Conservation (phyloP, 345 rosid genomes). For the Turritis glabra region DNA sequence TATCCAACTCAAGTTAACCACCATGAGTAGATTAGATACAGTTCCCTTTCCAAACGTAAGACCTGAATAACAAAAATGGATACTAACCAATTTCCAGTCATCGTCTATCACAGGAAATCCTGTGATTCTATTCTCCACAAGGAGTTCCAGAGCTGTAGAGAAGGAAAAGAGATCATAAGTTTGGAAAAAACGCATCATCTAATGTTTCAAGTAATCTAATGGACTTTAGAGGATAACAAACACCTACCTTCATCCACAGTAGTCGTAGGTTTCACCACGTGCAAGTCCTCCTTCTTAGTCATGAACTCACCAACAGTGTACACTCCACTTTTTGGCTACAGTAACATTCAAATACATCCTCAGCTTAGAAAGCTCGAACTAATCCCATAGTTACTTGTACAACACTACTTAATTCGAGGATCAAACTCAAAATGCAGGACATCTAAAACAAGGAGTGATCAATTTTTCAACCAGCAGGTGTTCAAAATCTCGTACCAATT, state of each 20-base stretch:
- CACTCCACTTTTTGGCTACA: slow-evolving; percentile 61
- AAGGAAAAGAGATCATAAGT: not conserved
- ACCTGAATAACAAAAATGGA: slow-evolving; percentile 14
- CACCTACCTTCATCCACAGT: slow-evolving; percentile 80
- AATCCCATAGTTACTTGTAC: not conserved
- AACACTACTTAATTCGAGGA: not conserved
- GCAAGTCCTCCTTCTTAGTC: slow-evolving; percentile 76
- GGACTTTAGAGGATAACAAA: not conserved
- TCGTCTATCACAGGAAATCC: slow-evolving; percentile 93
- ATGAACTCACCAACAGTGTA: slow-evolving; percentile 87
- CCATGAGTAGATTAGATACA: not conserved
- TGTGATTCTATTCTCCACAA: slow-evolving; percentile 76
- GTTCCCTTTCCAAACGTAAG: not conserved
- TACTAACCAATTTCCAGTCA: slow-evolving; percentile 72
- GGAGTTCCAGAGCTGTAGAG: slow-evolving; percentile 62
- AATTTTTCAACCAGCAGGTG: not conserved
- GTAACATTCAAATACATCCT: not conserved
- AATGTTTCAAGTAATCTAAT: slow-evolving; percentile 4
- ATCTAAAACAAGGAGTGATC: not conserved
- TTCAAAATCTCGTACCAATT: not conserved
- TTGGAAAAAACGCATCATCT: not conserved
- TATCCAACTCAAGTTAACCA: not conserved
- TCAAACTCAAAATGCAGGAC: not conserved
- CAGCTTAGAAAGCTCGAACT: not conserved
- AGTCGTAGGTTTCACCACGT: slow-evolving; percentile 72